Evolutionary conservation across 176 grass and related monocot genomes (phyloP).

Genomic region (Alloteropsis semialata): DNA sequence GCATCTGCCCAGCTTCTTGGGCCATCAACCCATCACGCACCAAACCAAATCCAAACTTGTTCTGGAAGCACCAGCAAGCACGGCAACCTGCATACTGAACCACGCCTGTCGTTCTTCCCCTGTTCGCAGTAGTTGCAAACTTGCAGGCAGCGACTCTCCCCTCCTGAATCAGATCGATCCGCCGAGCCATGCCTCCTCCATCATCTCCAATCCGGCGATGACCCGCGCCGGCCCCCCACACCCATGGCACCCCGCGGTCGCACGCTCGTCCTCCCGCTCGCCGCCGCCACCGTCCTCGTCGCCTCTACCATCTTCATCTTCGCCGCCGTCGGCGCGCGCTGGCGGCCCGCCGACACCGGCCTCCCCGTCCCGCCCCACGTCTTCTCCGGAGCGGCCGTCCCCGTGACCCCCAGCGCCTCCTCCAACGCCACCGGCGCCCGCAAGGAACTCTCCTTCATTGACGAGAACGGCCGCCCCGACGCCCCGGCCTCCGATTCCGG

Average conservation of each 20-base stretch:
- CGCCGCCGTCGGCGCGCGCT: conserved; percentile 35
- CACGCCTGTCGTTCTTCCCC: too few relatives aligned
- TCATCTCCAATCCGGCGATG: conserved; percentile 21
- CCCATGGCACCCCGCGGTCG: conserved; percentile 36
- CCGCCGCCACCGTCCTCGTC: conserved; percentile 44
- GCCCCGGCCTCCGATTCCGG: conserved; percentile 10
- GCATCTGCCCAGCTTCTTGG: too few relatives aligned
- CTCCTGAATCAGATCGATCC: conserved; percentile 22
- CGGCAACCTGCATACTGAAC: too few relatives aligned
- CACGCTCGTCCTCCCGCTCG: conserved; percentile 42
- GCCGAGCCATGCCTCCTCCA: not conserved
- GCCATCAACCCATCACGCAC: too few relatives aligned
- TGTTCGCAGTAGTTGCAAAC: too few relatives aligned
- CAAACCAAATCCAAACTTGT: too few relatives aligned
- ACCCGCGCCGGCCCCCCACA: not conserved
- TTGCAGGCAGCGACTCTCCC: too few relatives aligned
- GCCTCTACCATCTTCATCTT: conserved; percentile 63
- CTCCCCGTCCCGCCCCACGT: conserved; percentile 29
- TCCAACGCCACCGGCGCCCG: not conserved
- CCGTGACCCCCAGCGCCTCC: not conserved
- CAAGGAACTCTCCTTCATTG: conserved; percentile 37
- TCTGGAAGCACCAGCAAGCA: too few relatives aligned
- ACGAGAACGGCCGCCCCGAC: conserved; percentile 41
- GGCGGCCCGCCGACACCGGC: conserved; percentile 45
- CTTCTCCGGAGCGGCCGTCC: not conserved